phyloP scores from a whole-genome alignment of 257 asterid genomes.

The Coffea eugenioides region DNA sequence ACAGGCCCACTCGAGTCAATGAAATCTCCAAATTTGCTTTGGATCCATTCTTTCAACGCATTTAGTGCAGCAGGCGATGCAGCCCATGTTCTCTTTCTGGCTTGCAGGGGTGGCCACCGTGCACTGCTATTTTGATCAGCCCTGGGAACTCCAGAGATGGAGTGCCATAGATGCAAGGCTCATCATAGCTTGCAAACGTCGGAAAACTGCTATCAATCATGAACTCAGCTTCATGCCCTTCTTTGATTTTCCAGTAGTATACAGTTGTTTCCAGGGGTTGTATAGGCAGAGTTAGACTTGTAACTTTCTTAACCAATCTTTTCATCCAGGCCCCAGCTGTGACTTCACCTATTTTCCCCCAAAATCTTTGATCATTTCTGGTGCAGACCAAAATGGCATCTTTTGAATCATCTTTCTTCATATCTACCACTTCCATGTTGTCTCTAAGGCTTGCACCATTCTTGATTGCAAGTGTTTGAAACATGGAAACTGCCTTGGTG shows the following conservation, averaged over 20 bases:
- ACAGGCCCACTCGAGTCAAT: conserved; percentile 52
- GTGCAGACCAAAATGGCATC: conserved; percentile 46
- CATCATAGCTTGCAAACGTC: conserved; percentile 76
- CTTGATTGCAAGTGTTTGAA: conserved; percentile 67
- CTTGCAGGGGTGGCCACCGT: conserved; percentile 69
- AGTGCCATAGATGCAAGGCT: conserved; percentile 74
- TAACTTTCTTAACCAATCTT: conserved; percentile 37
- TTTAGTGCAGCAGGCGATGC: conserved; percentile 24
- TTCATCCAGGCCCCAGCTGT: conserved; percentile 83
- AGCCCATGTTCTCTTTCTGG: conserved; percentile 69
- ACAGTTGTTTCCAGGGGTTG: conserved; percentile 73
- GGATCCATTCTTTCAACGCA: conserved; percentile 45
- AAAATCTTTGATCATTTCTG: conserved; percentile 23
- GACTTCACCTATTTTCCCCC: conserved; percentile 60
- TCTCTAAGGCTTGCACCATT: conserved; percentile 65
- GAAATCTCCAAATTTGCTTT: conserved; percentile 42
- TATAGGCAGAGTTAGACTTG: conserved; percentile 56
- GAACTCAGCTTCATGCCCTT: conserved; percentile 67
- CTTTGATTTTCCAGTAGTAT: conserved; percentile 66
- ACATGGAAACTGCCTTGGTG: conserved; percentile 91
- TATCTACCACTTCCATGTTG: conserved; percentile 39
- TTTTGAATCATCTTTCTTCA: conserved; percentile 26
- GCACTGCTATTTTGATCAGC: conserved; percentile 59
- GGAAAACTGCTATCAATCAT: conserved; percentile 62
- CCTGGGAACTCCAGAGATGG: conserved; percentile 90